phyloP scores from a whole-genome alignment of 2,329 filamentous ascomycete genomes.

The Septoria petroselini region DNA sequence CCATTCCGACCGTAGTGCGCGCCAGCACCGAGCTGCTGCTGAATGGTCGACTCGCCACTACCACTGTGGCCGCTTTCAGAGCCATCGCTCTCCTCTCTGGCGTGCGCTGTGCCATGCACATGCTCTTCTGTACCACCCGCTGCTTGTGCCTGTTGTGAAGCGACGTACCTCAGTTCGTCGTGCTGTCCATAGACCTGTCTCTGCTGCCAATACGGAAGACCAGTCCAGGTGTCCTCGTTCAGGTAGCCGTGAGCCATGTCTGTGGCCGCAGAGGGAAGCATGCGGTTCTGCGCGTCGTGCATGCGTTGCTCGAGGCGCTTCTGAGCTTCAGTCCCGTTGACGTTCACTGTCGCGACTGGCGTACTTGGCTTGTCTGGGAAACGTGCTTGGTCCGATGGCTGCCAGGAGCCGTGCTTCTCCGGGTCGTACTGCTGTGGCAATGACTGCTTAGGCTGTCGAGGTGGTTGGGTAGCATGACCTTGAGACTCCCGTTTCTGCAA shows the following conservation, averaged over 20 bases:
- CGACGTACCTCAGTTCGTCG: too few relatives aligned
- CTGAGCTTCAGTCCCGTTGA: not conserved
- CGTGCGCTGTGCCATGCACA: not conserved
- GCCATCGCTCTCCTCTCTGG: not conserved
- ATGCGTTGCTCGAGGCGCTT: not conserved
- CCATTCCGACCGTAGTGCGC: not conserved
- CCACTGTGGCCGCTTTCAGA: not conserved
- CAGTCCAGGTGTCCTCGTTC: not conserved
- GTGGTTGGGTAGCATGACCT: not conserved
- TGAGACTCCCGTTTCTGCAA: not conserved
- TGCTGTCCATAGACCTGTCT: not conserved
- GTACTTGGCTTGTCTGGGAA: not conserved
- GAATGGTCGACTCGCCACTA: not conserved
- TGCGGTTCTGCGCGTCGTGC: not conserved
- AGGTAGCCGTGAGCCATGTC: not conserved
- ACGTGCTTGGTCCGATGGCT: not conserved
- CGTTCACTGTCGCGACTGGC: not conserved
- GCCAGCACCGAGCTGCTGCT: not conserved
- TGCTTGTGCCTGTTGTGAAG: not conserved
- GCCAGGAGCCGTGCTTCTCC: not conserved
- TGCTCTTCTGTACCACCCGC: not conserved
- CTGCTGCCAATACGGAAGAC: not conserved
- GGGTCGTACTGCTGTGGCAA: constrained; percentile 2
- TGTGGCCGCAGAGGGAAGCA: not conserved
- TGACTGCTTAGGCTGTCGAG: not conserved